These are phyloP conservation scores for Babesia ovis DNA, from an alignment of 169 alveolate species.

Conservation along the genomic window DNA sequence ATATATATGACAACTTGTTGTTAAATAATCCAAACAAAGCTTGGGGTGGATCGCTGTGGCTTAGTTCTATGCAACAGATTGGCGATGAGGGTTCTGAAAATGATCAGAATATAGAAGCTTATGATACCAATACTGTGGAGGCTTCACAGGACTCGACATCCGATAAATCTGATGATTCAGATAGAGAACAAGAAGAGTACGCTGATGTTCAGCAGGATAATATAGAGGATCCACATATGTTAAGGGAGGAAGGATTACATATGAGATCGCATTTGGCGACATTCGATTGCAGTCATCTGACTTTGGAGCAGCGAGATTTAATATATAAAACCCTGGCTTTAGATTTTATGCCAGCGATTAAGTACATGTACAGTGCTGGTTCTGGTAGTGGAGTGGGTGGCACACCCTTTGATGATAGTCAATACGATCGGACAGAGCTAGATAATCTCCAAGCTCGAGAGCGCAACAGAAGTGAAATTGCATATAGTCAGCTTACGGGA, in stretches of 20 bases:
- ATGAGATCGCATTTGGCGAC: too few species aligned
- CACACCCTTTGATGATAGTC: background rate
- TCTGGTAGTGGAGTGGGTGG: background rate
- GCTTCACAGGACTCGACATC: too few species aligned
- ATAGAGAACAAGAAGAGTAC: too few species aligned
- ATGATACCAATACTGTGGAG: too few species aligned
- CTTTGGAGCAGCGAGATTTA: constrained; percentile 4
- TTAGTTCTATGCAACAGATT: constrained; percentile 33
- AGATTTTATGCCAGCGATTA: constrained; percentile 32
- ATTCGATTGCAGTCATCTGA: background rate
- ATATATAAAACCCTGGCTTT: constrained; percentile 31
- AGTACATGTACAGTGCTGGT: background rate
- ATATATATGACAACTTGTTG: constrained; percentile 1
- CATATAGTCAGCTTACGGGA: constrained; percentile 33
- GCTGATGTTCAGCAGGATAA: too few species aligned
- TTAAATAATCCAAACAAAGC: constrained; percentile 6
- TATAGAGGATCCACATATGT: too few species aligned
- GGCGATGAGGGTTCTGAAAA: too few species aligned
- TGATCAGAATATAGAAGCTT: too few species aligned
- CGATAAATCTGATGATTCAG: too few species aligned
- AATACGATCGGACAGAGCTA: background rate
- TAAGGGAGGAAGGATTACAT: too few species aligned
- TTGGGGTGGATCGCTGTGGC: constrained; percentile 67
- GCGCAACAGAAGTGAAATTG: background rate
- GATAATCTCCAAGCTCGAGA: background rate